Percentiles rank a stretch among this genome's conserved stretches.
These are phyloP conservation scores for Phytophthora sojae DNA, from an alignment of 352 stramenopile genomes.

Conservation along the genomic window DNA sequence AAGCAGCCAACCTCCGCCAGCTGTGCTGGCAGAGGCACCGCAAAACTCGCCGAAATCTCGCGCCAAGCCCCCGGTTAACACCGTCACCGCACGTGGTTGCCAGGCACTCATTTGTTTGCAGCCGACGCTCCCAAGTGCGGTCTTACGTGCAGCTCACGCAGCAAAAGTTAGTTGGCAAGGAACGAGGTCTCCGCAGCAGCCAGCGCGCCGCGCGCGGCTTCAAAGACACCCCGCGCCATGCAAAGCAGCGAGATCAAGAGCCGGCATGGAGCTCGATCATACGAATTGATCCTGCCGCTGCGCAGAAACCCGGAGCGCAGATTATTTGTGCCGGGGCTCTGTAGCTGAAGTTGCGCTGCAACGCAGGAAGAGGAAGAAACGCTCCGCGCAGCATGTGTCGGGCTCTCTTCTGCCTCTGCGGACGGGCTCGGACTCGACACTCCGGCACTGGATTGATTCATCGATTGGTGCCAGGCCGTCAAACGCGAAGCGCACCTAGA, in stretches of 20 bases:
- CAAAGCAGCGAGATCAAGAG: constrained; percentile 12
- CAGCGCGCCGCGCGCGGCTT: no score
- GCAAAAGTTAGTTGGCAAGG: background rate
- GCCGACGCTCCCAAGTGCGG: background rate
- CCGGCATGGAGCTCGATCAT: constrained; percentile 14
- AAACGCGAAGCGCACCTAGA: no score
- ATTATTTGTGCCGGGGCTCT: constrained; percentile 5
- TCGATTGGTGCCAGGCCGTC: no score
- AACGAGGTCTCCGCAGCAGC: no score
- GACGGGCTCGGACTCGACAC: no score
- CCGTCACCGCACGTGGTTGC: constrained; percentile 5
- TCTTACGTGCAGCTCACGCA: background rate
- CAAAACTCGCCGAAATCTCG: constrained; percentile 11
- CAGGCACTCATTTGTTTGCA: background rate
- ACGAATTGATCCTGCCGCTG: constrained; percentile 9
- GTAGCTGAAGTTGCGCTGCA: background rate
- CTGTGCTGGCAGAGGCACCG: constrained; percentile 16
- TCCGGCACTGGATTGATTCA: no score
- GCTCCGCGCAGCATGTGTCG: background rate
- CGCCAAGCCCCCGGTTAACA: background rate
- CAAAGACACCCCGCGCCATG: constrained; percentile 6
- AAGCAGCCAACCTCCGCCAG: constrained; percentile 8
- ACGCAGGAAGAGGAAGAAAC: background rate
- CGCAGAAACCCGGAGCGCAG: constrained; percentile 1
- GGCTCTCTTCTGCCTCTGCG: background rate